Base-by-base conservation (phyloP, 2,329 filamentous ascomycete genomes). In the Phaeosphaeria sp. region DNA sequence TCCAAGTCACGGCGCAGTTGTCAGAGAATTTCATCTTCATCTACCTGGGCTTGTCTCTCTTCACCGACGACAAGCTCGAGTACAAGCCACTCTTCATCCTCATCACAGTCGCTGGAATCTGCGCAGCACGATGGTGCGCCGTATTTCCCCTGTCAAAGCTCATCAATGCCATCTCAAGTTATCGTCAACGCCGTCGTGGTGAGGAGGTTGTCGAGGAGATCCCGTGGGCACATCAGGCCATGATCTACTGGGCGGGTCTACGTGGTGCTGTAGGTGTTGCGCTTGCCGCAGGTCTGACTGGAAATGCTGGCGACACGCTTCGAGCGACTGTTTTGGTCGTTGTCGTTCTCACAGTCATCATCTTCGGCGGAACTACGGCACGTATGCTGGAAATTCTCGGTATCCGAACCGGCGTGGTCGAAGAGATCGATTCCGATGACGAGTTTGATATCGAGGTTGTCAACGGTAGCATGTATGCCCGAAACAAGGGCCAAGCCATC, bases 21-120 rank as follows among this genome's bases (percentile, higher is more conserved):
- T 97, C 94, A 0, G 95, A 99, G 80, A 99, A 99, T 78, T 99
- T 99, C 76, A 99, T 99, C 78, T 99, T 99, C 81, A 99, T 99
- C 77, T 99, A 99, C 73, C 87, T 99, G 0, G 95, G 95, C 6
- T 83, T 99, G 2, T 96, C 95, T 0, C 84, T 99, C 25, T 98
- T 99, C 77, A 97, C 95, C 2, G 93, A 98, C 69, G 89, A 88
- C 52, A 87, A 91, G 50, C 84, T 97, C 22, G 88, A 92, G 58
- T 99, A 96, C 80, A 96, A 97, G 73, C 95, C 95, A 0, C 87
- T 97, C 2, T 92, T 99, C 71, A 98, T 98, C 69, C 90, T 99
- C 54, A 88, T 99, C 65, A 94, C 94, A 0, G 89, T 97, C 3
- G 81, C 94, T 48, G 93, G 95, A 4, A 97, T 99, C 51, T 98